Evolutionary conservation across 2,329 filamentous ascomycete species (phyloP).

Genomic region (Penicillium capsulatum): DNA sequence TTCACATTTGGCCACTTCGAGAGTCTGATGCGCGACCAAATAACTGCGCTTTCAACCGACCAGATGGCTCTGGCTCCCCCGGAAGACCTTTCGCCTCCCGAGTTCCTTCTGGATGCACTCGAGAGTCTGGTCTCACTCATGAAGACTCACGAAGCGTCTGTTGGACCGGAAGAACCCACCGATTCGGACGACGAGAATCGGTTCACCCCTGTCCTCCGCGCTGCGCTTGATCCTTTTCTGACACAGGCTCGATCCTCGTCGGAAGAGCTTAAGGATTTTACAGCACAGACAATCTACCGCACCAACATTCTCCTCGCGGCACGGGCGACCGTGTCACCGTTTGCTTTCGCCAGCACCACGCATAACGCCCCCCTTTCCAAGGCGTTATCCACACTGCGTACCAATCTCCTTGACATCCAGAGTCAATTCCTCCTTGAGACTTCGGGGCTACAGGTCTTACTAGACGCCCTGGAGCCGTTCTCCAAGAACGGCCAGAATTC

Average conservation of each 20-base stretch:
- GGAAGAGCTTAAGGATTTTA: conserved; percentile 34
- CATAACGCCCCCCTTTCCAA: conserved; percentile 56
- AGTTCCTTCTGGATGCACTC: conserved; percentile 75
- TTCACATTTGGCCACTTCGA: conserved; percentile 81
- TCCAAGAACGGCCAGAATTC: conserved; percentile 21
- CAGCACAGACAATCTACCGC: conserved; percentile 47
- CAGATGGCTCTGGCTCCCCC: conserved; percentile 66
- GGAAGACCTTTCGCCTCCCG: conserved; percentile 69
- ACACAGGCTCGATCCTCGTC: conserved; percentile 57
- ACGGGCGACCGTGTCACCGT: conserved; percentile 36
- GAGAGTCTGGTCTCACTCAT: conserved; percentile 74
- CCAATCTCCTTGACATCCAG: conserved; percentile 63
- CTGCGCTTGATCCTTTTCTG: conserved; percentile 83
- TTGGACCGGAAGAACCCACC: conserved; percentile 46
- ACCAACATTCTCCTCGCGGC: conserved; percentile 46
- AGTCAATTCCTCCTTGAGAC: conserved; percentile 66
- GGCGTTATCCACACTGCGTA: conserved; percentile 44
- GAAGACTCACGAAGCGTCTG: conserved; percentile 79
- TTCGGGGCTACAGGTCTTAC: conserved; percentile 67
- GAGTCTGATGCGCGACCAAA: conserved; percentile 70
- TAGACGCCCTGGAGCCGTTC: conserved; percentile 53
- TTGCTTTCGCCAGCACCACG: conserved; percentile 59
- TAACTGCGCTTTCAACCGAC: conserved; percentile 63
- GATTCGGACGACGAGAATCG: conserved; percentile 58
- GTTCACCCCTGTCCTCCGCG: conserved; percentile 70